phyloP scores from a whole-genome alignment of 2,329 filamentous ascomycete genomes.

The Madurella fahalii region DNA sequence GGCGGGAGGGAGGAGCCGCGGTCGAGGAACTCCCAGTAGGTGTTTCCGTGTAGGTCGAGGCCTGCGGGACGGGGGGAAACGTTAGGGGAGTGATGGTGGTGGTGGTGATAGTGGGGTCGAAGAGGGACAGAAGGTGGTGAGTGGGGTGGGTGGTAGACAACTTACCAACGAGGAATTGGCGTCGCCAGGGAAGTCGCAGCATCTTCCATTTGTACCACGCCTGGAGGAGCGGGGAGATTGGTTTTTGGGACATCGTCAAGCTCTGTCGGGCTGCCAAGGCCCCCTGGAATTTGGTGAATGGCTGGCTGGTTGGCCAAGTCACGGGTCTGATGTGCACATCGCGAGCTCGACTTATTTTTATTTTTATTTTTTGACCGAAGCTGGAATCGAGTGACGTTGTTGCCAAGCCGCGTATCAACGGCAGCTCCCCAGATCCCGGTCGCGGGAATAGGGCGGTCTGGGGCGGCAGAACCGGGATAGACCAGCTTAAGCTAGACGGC shows the following conservation, averaged over 20 bases:
- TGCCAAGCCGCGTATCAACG: slow-evolving; percentile 21
- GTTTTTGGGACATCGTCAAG: slow-evolving; percentile 29
- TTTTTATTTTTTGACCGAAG: slow-evolving; percentile 2
- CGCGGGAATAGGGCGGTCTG: no score
- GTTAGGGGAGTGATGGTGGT: background rate
- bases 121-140: background rate
- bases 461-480: no score
- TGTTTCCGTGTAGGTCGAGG: slow-evolving; percentile 62
- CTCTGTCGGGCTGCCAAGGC: background rate
- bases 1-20: slow-evolving; percentile 34
- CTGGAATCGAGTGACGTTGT: slow-evolving; percentile 15
- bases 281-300: background rate
- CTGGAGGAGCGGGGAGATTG: slow-evolving; percentile 36
- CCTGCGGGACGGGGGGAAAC: slow-evolving; percentile 38
- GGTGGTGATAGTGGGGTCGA: slow-evolving; percentile 1
- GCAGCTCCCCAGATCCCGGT: no score
- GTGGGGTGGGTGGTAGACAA: background rate
- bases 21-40: slow-evolving; percentile 65
- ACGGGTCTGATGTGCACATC: background rate
- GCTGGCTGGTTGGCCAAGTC: background rate
- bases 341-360: slow-evolving; percentile 2
- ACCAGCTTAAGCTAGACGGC: no score
- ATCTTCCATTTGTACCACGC: slow-evolving; percentile 61
- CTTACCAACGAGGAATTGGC: slow-evolving; percentile 57
- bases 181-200: slow-evolving; percentile 60